Conservation (phyloP, 2,329 filamentous ascomycete species). For the Botrytis tulipae region DNA sequence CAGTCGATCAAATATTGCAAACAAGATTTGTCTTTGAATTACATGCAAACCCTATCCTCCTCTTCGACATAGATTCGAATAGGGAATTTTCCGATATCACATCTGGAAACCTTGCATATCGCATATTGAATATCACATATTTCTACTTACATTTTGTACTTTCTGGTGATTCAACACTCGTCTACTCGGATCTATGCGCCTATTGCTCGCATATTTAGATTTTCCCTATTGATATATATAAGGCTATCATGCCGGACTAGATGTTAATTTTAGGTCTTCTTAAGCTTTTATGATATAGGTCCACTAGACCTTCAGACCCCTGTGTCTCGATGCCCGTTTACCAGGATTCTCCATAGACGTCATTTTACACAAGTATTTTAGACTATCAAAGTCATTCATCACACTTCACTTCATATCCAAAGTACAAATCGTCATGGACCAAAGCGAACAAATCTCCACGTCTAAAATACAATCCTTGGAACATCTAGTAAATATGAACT, state of each 20-base stretch:
- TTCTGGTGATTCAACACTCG: background rate
- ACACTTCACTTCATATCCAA: background rate
- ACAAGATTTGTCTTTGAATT: background rate
- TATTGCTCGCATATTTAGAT: background rate
- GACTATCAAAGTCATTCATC: background rate
- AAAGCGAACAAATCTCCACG: background rate
- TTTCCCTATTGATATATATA: background rate
- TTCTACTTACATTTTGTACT: background rate
- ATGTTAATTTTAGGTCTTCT: background rate
- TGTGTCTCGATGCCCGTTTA: background rate
- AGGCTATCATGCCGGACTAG: background rate
- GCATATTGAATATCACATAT: background rate
- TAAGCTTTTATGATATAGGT: background rate
- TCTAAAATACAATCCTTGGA: background rate
- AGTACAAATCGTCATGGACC: background rate
- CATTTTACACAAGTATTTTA: background rate
- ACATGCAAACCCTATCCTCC: background rate
- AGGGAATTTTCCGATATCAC: background rate
- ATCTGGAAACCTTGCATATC: background rate
- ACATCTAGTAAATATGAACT: background rate
- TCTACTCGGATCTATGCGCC: background rate
- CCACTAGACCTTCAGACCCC: background rate
- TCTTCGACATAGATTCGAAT: background rate
- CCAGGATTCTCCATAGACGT: background rate
- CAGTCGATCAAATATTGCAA: background rate